Evolutionary conservation across 768 basidiomycete species (phyloP), one percentile per base, ranked within the genome.

Genomic region (Tricholoma bakamatsutake): DNA sequence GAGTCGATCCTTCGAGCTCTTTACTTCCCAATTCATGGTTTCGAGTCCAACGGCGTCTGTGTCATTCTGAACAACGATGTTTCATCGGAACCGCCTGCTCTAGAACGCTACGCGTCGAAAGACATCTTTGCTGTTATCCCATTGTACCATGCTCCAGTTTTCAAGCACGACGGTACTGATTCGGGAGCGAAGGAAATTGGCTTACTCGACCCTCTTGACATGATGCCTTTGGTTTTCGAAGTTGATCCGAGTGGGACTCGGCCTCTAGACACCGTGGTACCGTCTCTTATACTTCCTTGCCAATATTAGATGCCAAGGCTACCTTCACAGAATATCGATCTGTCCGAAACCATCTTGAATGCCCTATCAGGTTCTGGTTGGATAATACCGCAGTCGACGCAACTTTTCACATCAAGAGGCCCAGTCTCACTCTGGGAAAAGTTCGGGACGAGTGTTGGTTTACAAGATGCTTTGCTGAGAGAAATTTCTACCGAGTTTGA

Each of bases 201-300:
- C 5, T 68, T 82, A 9, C 67, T 83, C 21, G 81, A 83, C 65
- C 82, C 81, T 30, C 64, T 79, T 45, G 82, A 83, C 62, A 80
- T 82, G 78, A 51, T 74, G 54, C 75, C 79, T 2, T 48, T 73
- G 17, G 69, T 79, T 35, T 73, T 77, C 54, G 71, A 73, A 56
- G 49, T 61, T 54, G 54, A 58, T 40, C 6, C 35, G 27, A 52
- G 55, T 24, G 53, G n/a, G 21, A 50, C n/a, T 34, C 18, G 12
- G 17, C 34, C 42, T 28, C 18, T n/a, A 27, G 53, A 48, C 12
- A 47, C 28, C 10, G 55, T 63, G 62, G 64, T 65, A 46, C 13
- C 3, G 28, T 24, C 13, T 40, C 37, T 28, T 42, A 18, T 18
- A 24, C 12, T 37, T 49, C 34, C 18, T 13, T 45, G 11, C 37